Base-by-base conservation (phyloP, 148 eudicot genomes). In the Suaeda aralocaspica region DNA sequence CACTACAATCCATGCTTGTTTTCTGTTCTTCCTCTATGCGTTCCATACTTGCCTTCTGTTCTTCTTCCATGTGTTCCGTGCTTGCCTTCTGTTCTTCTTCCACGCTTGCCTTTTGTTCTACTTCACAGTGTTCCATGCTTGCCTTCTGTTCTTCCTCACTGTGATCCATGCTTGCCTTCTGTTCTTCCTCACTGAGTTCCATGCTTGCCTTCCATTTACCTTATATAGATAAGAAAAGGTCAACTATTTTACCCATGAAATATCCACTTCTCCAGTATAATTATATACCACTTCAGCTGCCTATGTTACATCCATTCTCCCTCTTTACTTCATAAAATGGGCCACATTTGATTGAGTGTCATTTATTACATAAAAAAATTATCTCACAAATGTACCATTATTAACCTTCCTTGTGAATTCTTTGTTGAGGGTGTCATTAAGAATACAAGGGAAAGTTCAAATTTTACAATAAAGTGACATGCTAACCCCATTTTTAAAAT, bases 71-170 rank as follows among this genome's bases (percentile, higher is more conserved):
- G n/a, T n/a, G 73, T 59, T 86, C 88, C 66, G 9, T 29, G 10
- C 50, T 72, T 49, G 72, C 84, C 77, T 84, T 84, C 68, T 88
- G 85, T 81, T 89, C n/a, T n/a, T n/a, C 71, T 59, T 86, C 88
- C 66, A 12, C 25, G 10, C 50, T 72, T 49, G 72, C 84, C 77
- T 84, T 84, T n/a, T n/a, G n/a, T n/a, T n/a, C n/a, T n/a, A n/a
- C n/a, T n/a, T n/a, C n/a, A n/a, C n/a, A n/a, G n/a, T n/a, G 73
- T 59, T 86, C 88, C 66, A 12, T 29, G 10, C 50, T 72, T 49
- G 72, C 84, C 77, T 84, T 84, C 68, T 88, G 85, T 81, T 89
- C n/a, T n/a, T n/a, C n/a, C n/a, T n/a, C n/a, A n/a, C n/a, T n/a
- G n/a, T n/a, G 73, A 55, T 86, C 88, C 66, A 12, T 29, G 10